A percentile compares a stretch with the other conserved stretches of the same genome.
phyloP scores from a whole-genome alignment of 2,329 filamentous ascomycete species.

The Sporothrix mexicana region DNA sequence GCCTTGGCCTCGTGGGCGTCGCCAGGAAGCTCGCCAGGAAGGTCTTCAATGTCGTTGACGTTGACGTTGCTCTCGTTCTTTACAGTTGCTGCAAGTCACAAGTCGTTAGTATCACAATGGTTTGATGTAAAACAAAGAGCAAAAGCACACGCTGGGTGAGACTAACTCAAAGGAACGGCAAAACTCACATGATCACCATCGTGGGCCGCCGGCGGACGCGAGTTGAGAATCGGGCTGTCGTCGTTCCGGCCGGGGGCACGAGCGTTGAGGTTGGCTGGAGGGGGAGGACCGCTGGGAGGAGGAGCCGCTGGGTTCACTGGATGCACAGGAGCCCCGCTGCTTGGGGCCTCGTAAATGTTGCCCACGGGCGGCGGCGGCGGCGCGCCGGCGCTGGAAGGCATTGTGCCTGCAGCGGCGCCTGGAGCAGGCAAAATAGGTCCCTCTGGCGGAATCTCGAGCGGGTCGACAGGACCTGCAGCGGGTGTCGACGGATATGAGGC shows the following conservation, averaged over 20 bases:
- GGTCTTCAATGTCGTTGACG: neutral
- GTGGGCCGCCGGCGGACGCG: slow-evolving; percentile 12
- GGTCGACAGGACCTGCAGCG: neutral
- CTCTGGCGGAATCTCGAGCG: neutral
- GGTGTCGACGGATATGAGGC: slow-evolving; percentile 23
- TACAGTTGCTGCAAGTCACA: slow-evolving; percentile 38
- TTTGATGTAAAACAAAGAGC: neutral
- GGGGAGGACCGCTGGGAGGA: no score
- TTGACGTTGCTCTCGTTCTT: neutral
- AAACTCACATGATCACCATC: slow-evolving; percentile 39
- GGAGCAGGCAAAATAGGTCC: neutral
- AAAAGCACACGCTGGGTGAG: neutral
- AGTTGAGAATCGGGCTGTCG: neutral
- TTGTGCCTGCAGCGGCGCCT: neutral
- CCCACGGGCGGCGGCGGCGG: slow-evolving; percentile 33
- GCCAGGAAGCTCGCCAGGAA: neutral
- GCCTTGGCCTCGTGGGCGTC: slow-evolving; percentile 45
- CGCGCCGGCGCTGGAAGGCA: slow-evolving; percentile 24
- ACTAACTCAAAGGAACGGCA: slow-evolving; percentile 30
- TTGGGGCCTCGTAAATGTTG: slow-evolving; percentile 21
- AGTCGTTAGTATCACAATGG: neutral
- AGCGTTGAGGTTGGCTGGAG: neutral
- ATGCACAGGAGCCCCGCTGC: neutral
- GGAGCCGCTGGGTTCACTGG: no score
- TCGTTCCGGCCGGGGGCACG: slow-evolving; percentile 30